A percentile compares a stretch with the other conserved stretches of the same genome.
Evolutionary conservation across 2,329 filamentous ascomycete species (phyloP).

Genomic region (Exophiala aquamarina): DNA sequence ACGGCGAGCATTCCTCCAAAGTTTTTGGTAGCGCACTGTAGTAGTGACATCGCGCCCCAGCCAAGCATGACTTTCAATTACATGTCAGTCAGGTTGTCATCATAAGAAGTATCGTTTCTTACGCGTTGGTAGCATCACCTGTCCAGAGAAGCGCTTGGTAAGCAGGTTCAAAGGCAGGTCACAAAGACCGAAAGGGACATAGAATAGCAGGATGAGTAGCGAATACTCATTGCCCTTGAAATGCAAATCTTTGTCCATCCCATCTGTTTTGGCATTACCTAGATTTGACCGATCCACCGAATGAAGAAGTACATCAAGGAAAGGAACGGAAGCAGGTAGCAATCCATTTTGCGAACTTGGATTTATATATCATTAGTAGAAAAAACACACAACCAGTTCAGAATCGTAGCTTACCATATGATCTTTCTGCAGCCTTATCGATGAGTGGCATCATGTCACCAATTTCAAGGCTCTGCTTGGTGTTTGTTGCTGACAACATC

Average conservation of each 20-base stretch:
- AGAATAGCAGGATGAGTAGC: conserved; percentile 50
- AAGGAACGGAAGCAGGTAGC: conserved; percentile 44
- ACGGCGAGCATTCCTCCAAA: conserved; percentile 52
- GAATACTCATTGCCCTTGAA: conserved; percentile 47
- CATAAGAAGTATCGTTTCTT: conserved; percentile 23
- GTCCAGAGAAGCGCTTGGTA: conserved; percentile 49
- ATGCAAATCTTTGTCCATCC: conserved; percentile 43
- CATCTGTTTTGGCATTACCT: conserved; percentile 53
- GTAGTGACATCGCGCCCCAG: conserved; percentile 50
- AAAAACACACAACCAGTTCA: no score
- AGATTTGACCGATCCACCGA: conserved; percentile 40
- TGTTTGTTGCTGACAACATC: conserved; percentile 34
- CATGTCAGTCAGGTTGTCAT: not conserved
- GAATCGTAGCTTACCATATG: conserved; percentile 32
- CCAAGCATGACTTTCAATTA: conserved; percentile 41
- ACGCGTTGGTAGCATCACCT: conserved; percentile 38
- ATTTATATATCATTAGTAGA: no score
- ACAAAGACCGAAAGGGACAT: conserved; percentile 51
- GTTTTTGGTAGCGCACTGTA: conserved; percentile 50
- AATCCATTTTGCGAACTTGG: conserved; percentile 42
- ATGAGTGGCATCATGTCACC: conserved; percentile 24
- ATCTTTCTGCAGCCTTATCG: conserved; percentile 35
- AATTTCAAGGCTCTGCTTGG: conserved; percentile 18
- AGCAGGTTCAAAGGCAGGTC: conserved; percentile 52
- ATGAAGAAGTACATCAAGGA: conserved; percentile 45